Percentiles rank a stretch among this genome's conserved stretches.
Evolutionary conservation across 306 rosid genomes (phyloP).

Genomic region (Sicyos baderoa): DNA sequence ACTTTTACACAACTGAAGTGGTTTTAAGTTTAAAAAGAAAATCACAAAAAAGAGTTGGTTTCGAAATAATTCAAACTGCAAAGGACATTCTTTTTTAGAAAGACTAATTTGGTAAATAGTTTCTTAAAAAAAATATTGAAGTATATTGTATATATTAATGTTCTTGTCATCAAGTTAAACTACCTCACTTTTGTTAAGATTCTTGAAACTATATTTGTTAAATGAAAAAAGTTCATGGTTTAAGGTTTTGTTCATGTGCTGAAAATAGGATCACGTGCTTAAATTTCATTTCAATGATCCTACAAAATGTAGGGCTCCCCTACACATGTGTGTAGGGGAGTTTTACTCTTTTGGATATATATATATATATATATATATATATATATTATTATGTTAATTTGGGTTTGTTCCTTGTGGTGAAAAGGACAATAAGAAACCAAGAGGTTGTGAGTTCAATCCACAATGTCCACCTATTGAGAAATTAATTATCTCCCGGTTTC

Average conservation of each 20-base stretch:
- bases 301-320: too few species aligned
- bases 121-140: not conserved
- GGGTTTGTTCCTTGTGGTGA: too few species aligned
- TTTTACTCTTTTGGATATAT: too few species aligned
- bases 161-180: not conserved
- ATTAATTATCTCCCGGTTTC: too few species aligned
- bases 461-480: too few species aligned
- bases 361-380: too few species aligned
- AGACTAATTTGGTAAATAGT: not conserved
- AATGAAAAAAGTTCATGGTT: too few species aligned
- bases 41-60: not conserved
- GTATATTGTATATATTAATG: not conserved
- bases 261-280: not conserved
- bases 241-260: not conserved
- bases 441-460: too few species aligned
- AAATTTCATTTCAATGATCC: not conserved
- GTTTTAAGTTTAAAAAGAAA: not conserved
- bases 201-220: not conserved
- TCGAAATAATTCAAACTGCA: not conserved
- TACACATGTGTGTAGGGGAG: too few species aligned
- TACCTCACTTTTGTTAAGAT: not conserved
- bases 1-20: not conserved
- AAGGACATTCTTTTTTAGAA: not conserved
- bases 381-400: too few species aligned
- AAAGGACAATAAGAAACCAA: too few species aligned